These are phyloP conservation scores for Metschnikowia lachancei DNA, from an alignment of 805 yeast genomes.

Conservation along the genomic window DNA sequence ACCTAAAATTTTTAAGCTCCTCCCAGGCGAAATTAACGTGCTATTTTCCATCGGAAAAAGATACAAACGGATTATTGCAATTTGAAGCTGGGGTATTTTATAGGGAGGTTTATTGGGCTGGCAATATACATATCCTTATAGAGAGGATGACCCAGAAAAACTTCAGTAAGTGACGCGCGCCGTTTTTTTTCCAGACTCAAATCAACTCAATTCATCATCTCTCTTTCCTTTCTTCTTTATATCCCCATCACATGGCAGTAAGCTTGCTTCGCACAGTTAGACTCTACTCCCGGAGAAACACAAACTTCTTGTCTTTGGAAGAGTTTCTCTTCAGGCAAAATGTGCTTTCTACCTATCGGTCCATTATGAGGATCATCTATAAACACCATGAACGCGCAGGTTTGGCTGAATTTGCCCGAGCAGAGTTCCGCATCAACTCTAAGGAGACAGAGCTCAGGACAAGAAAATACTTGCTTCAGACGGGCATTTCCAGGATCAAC, in stretches of 20 bases:
- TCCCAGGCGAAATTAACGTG: too few species aligned
- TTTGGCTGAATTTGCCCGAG: constrained; percentile 30
- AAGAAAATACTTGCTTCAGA: constrained; percentile 36
- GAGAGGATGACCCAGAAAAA: too few species aligned
- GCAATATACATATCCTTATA: too few species aligned
- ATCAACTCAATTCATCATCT: not conserved
- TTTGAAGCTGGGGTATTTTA: too few species aligned
- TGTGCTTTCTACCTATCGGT: constrained; percentile 34
- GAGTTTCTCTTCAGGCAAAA: constrained; percentile 41
- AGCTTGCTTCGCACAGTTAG: not conserved
- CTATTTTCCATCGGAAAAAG: too few species aligned
- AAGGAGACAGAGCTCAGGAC: constrained; percentile 32
- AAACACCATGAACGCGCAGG: constrained; percentile 37
- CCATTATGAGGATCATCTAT: constrained; percentile 32
- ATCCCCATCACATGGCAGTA: not conserved
- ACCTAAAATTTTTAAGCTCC: too few species aligned
- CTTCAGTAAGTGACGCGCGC: not conserved
- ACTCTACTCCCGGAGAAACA: not conserved
- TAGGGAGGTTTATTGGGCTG: too few species aligned
- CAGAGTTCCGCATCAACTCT: constrained; percentile 33
- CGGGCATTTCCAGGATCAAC: constrained; percentile 30
- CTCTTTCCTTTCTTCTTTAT: not conserved
- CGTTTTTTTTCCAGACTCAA: not conserved
- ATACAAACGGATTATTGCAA: too few species aligned
- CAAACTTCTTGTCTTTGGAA: constrained; percentile 28